Base-by-base conservation (phyloP, 1,284 basidiomycete genomes). In the Erythrobasidium hasegawianum region DNA sequence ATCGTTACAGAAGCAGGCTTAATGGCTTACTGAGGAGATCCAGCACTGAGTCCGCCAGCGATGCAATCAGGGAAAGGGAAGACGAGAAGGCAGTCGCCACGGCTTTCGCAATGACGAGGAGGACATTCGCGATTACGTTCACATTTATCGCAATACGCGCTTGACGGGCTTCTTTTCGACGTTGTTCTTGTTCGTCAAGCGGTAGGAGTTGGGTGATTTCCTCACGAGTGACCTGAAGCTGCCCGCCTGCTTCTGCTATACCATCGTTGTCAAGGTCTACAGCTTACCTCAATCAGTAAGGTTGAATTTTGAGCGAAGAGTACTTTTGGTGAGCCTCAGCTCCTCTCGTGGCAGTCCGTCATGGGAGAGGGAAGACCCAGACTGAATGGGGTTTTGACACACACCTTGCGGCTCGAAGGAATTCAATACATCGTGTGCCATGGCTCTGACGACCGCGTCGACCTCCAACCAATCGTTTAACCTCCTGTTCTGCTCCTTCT, bases 51-150 rank as follows among this genome's bases (percentile, higher is more conserved):
- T 83, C 83, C 59, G 83, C 80, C 9, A 83, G 75, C 0, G 79
- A 80, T 4, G 83, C 83, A 29, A 82, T 77, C 57, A 84, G 78
- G 20, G 82, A 83, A 64, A 84, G 81, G 8, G 82, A 83, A 41
- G 79, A 78, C n/a, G 82, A 83, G 39, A 81, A 79, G 24, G 80
- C 74, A 14, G 82, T 80, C 0, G 82, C 81, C 0, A 80, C 72
- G 10, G 76, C 78, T 70, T 83, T 83, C 1, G 79, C 80, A 1
- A 71, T 77, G 3, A 83, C 77, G 5, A 83, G 77, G 2, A 81
- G 22, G 53, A 82, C 67, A 68, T 83, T 83, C 68, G 82, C 76
- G 22, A 74, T 50, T 18, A 73, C 64, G 52, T 74, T 74, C 60
- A 73, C 54, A 49, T 73, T 71, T 66, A 72, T 69, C 0, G 70